Conservation (phyloP, 805 yeast species). For the Hanseniaspora taiwanica region DNA sequence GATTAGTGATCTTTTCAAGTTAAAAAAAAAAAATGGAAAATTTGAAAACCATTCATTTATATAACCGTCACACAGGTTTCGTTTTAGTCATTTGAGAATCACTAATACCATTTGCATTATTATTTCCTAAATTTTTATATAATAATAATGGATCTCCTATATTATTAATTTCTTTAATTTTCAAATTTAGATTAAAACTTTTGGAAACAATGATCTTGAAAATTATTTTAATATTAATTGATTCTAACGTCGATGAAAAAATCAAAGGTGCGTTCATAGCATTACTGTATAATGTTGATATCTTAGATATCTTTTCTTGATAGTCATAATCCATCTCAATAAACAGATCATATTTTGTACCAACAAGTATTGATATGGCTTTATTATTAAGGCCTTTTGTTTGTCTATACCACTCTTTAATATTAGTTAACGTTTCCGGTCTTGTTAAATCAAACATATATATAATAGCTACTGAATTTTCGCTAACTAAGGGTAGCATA, state of each 20-base stretch:
- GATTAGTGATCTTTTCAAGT: not conserved
- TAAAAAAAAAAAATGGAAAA: not conserved
- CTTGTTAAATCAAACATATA: constrained; percentile 86
- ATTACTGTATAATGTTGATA: constrained; percentile 70
- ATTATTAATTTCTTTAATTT: constrained; percentile 69
- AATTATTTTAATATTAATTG: constrained; percentile 86
- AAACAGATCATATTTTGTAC: constrained; percentile 86
- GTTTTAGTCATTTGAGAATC: too few relatives aligned
- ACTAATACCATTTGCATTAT: not conserved
- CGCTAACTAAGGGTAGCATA: constrained; percentile 86
- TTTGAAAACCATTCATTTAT: not conserved
- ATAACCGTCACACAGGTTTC: not conserved
- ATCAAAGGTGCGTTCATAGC: constrained; percentile 81
- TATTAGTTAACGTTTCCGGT: constrained; percentile 70
- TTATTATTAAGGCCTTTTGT: constrained; percentile 81
- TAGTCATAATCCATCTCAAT: constrained; percentile 66
- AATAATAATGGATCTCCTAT: constrained; percentile 87
- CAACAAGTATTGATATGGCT: constrained; percentile 83
- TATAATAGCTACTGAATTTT: constrained; percentile 82
- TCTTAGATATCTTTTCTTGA: constrained; percentile 71
- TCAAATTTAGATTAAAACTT: constrained; percentile 74
- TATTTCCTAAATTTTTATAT: constrained; percentile 30
- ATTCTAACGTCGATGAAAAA: constrained; percentile 83
- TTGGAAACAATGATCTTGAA: constrained; percentile 83
- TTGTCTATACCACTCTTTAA: constrained; percentile 90